Evolutionary conservation across 768 basidiomycete genomes (phyloP).

Genomic region (Termitomyces sp.): DNA sequence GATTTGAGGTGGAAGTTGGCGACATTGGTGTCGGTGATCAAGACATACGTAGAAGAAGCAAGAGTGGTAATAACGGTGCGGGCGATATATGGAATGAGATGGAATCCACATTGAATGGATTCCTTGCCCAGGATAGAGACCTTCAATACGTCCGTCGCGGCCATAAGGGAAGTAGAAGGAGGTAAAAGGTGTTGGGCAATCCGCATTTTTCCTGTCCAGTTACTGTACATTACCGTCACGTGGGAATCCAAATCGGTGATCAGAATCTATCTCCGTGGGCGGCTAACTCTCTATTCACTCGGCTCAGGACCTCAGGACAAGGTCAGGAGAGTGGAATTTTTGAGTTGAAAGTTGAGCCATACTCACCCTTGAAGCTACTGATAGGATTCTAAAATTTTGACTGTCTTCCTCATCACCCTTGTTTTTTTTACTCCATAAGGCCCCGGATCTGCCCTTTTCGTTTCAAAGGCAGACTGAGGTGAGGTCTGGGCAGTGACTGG

Average conservation of each 20-base stretch:
- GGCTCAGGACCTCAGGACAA: too few species aligned
- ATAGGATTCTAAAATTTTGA: neutral
- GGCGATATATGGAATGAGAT: conserved; percentile 84
- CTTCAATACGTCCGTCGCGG: conserved; percentile 60
- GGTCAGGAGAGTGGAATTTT: too few species aligned
- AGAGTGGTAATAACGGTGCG: conserved; percentile 66
- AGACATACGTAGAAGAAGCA: conserved; percentile 81
- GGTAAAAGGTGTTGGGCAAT: too few species aligned
- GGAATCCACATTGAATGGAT: conserved; percentile 92
- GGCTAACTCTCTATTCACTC: too few species aligned
- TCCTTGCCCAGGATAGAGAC: conserved; percentile 84
- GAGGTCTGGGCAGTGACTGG: neutral
- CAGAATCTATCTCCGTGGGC: conserved; percentile 2
- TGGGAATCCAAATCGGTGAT: neutral
- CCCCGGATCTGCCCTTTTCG: neutral
- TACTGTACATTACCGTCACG: conserved; percentile 8
- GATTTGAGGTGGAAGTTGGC: conserved; percentile 71
- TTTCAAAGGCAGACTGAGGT: neutral
- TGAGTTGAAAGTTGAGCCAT: neutral
- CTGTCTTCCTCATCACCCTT: neutral
- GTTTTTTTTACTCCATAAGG: neutral
- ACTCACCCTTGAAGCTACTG: neutral
- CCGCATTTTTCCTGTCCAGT: conserved; percentile 1
- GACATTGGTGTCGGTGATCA: conserved; percentile 91
- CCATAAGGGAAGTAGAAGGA: conserved; percentile 21